A percentile compares a stretch with the other conserved stretches of the same genome.
Evolutionary conservation across 768 basidiomycete genomes (phyloP).

Genomic region (Kwoniella dejecticola): DNA sequence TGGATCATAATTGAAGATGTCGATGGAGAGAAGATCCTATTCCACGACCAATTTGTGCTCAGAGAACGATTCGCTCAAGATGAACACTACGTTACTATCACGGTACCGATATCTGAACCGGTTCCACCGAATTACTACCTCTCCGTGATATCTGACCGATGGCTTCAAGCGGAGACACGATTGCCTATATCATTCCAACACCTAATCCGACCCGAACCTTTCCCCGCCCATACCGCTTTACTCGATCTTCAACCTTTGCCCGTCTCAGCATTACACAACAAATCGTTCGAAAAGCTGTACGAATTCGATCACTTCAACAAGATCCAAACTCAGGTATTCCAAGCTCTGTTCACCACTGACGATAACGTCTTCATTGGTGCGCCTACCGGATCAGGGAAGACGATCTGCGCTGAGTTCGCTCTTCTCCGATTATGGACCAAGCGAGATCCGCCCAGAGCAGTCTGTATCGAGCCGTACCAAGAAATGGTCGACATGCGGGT

Average conservation of each 20-base stretch:
- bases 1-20: slow-evolving; percentile 94
- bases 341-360: slow-evolving; percentile 91
- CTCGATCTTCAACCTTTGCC: slow-evolving; percentile 91
- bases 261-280: slow-evolving; percentile 86
- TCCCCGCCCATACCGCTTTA: slow-evolving; percentile 87
- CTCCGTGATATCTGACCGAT: slow-evolving; percentile 88
- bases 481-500: slow-evolving; percentile 95
- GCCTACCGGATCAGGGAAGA: slow-evolving; percentile 95
- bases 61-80: slow-evolving; percentile 88
- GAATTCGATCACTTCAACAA: slow-evolving; percentile 91
- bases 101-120: slow-evolving; percentile 94
- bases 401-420: slow-evolving; percentile 95
- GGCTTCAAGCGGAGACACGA: slow-evolving; percentile 92
- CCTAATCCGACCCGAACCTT: slow-evolving; percentile 93
- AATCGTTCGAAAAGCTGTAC: slow-evolving; percentile 86
- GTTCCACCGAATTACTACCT: slow-evolving; percentile 99
- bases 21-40: slow-evolving; percentile 93
- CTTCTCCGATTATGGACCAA: slow-evolving; percentile 93
- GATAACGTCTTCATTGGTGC: slow-evolving; percentile 97
- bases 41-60: slow-evolving; percentile 89
- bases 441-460: slow-evolving; percentile 74
- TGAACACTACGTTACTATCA: slow-evolving; percentile 91
- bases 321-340: slow-evolving; percentile 98
- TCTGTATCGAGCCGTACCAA: slow-evolving; percentile 94
- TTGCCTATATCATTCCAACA: slow-evolving; percentile 97